Base-by-base conservation (phyloP, 1,284 basidiomycete species). In the Takashimella koratensis region DNA sequence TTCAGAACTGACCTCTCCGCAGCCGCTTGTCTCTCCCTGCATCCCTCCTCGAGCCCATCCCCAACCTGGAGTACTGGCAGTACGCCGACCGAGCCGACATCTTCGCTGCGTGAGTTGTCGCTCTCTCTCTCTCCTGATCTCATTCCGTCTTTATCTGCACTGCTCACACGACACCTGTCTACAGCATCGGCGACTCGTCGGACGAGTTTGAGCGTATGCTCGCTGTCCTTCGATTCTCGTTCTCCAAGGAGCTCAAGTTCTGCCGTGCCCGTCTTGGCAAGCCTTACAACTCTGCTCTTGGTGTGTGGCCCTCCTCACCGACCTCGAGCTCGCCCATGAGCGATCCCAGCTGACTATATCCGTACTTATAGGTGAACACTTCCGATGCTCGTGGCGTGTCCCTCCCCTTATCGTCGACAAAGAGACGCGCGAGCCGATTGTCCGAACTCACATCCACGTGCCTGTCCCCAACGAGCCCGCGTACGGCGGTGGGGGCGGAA, bases 171-270 rank as follows among this genome's bases (percentile, higher is more conserved):
- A n/a, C 30, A 36, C 30, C 30, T 16, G n/a, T 11, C 57, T 87
- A 84, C 51, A 90, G 77, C 16, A 75, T 97, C 66, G 94, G 92
- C 67, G 90, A 95, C 68, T 88, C 87, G 19, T 81, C 87, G 40
- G 91, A 97, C 69, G 85, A 90, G 22, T 84, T 98, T 58, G 88
- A 94, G 66, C 85, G 94, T 43, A 94, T 98, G 87, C 80, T 98
- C 22, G 88, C 91, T 36, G 87, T 89, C 8, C 75, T 97, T 40
- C 84, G 92, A 23, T 98, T 93, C 74, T 79, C 85, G 10, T 92
- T 94, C 73, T 89, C 90, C 49, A 97, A 97, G 75, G 94, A 98
- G 70, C 86, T 96, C 72, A 96, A 95, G 77, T 95, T 92, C 65
- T 81, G 96, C 54, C 84, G 88, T 54, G 90, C 90, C 43, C 89